Conservation (phyloP, 2,329 filamentous ascomycete genomes). For the Penicillium sp. region DNA sequence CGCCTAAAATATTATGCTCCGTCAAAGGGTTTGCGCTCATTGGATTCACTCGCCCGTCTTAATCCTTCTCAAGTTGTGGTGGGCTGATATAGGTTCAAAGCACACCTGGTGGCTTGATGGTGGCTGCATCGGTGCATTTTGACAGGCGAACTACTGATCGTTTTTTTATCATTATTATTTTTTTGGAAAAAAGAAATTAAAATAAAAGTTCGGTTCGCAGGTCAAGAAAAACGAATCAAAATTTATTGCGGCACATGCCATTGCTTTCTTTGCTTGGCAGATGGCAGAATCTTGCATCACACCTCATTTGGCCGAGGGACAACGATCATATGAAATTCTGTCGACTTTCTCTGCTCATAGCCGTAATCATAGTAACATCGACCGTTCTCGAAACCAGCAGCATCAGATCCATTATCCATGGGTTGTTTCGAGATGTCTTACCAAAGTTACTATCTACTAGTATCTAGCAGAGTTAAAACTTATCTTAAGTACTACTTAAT, state of each 20-base stretch:
- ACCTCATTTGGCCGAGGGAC: not conserved
- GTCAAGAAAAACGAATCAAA: not conserved
- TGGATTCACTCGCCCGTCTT: not conserved
- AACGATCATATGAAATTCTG: not conserved
- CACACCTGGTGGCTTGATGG: conserved; percentile 11
- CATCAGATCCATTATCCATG: not conserved
- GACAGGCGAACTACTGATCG: conserved; percentile 11
- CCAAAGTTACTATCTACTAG: not conserved
- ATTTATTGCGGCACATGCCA: not conserved
- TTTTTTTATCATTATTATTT: not conserved
- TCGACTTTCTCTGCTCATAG: not conserved
- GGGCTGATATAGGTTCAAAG: not conserved
- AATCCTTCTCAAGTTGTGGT: not conserved
- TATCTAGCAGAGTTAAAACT: no score
- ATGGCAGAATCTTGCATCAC: not conserved
- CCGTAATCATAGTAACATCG: not conserved
- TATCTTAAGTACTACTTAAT: not conserved
- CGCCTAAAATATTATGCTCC: not conserved
- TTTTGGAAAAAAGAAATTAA: not conserved
- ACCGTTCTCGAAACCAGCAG: not conserved
- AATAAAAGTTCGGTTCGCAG: not conserved
- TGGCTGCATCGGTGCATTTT: conserved; percentile 8
- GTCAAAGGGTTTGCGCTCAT: not conserved
- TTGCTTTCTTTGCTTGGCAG: not conserved
- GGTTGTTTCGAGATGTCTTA: not conserved